Base-by-base conservation (phyloP, 2,329 filamentous ascomycete species). In the Aspergillus luchuensis region DNA sequence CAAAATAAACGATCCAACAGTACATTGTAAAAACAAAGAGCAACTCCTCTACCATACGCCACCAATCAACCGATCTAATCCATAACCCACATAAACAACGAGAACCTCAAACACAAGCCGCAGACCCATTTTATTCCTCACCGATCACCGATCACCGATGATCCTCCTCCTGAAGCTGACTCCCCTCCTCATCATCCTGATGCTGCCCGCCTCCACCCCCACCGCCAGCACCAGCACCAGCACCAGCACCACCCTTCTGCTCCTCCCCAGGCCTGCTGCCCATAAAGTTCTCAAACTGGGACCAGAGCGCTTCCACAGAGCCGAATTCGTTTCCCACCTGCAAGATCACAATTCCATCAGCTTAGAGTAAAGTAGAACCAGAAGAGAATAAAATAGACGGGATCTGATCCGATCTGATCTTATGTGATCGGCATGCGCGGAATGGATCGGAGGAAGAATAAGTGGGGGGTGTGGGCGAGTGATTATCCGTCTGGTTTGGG, bases 261-360 rank as follows among this genome's bases (percentile, higher is more conserved):
- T 76, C 76, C 36, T 77, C 75, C 11, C 79, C 78, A 58, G 89
- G 85, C 71, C 89, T 91, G 8, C 87, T 91, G 8, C 87, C 91
- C 93, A 97, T 98, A 69, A 98, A 93, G 67, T 89, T 91, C 79
- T 99, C 95, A 72, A 99, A 98, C 71, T 96, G 92, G 41, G 91
- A 96, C 95, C 95, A 99, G 15, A 99, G 84, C 30, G 92, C 92
- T 77, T 99, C 95, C 47, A 99, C 95, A 4, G 92, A 93, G n/a
- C 91, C 89, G 78, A 99, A 97, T 72, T 99, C 95, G 77, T 97
- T 97, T 39, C 95, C 95, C 56, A 99, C 89, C 88, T 91, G 57
- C 21, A 43, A 13, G 23, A 25, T 7, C 23, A 25, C 23, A 25
- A 25, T 2, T 7, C 6, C 23, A 25, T 25, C 2, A 36, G 33